Conservation (phyloP, 306 rosid species). For the Styphnolobium japonicum region DNA sequence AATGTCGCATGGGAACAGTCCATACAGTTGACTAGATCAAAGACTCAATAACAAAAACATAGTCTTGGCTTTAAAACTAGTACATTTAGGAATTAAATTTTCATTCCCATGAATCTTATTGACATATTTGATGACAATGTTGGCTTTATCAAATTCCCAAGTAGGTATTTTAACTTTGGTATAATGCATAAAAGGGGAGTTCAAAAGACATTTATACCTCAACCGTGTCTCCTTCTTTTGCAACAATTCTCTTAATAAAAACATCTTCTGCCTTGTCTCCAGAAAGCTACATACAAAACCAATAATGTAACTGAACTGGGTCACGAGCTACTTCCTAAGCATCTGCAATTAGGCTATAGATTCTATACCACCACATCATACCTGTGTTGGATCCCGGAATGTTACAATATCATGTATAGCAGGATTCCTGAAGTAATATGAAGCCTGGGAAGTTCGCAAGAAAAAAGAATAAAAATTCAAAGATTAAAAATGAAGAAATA, state of each 20-base stretch:
- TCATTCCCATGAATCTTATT: not conserved
- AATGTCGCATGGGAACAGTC: not conserved
- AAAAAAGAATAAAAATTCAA: not conserved
- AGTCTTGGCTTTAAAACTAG: not conserved
- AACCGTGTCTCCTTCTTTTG: slow-evolving; percentile 77
- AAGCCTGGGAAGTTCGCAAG: slow-evolving; percentile 52
- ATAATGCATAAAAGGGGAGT: not conserved
- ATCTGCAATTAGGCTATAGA: slow-evolving; percentile 13
- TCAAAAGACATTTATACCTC: slow-evolving; percentile 44
- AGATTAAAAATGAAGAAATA: slow-evolving; percentile 18
- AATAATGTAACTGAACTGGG: slow-evolving; percentile 24
- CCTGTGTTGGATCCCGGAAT: slow-evolving; percentile 81
- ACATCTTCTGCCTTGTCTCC: slow-evolving; percentile 44
- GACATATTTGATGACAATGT: not conserved
- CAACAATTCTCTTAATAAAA: slow-evolving; percentile 87
- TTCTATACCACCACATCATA: slow-evolving; percentile 31
- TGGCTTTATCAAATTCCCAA: slow-evolving; percentile 1
- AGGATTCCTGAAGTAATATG: slow-evolving; percentile 67
- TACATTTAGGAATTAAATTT: not conserved
- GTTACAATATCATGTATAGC: slow-evolving; percentile 67
- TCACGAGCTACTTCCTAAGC: not conserved
- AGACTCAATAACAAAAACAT: not conserved
- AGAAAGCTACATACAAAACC: slow-evolving; percentile 45
- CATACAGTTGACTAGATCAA: not conserved
- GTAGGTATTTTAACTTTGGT: not conserved